phyloP scores from a whole-genome alignment of 2,329 filamentous ascomycete species.

The Coniella vitis region DNA sequence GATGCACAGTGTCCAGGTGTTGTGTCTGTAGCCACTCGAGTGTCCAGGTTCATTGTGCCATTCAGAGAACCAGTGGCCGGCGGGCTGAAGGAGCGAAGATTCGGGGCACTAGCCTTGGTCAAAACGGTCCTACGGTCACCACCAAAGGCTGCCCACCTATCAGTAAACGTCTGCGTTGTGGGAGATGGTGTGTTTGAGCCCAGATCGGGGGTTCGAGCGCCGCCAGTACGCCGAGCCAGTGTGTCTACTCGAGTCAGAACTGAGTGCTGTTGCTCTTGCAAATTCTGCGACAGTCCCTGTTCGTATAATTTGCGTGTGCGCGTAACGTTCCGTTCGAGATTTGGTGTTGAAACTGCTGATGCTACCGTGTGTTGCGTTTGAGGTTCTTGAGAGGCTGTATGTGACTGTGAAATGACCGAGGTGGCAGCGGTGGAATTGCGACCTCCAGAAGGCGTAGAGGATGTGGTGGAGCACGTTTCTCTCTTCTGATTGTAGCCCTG shows the following conservation, averaged over 20 bases:
- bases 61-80: constrained; percentile 32
- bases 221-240: constrained; percentile 52
- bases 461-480: constrained; percentile 81
- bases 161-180: constrained; percentile 33
- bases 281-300: constrained; percentile 69
- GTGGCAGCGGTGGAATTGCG: constrained; percentile 83
- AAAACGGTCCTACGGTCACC: constrained; percentile 38
- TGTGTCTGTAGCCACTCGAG: constrained; percentile 29
- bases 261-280: constrained; percentile 73
- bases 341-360: constrained; percentile 29
- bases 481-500: constrained; percentile 66
- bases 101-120: constrained; percentile 59
- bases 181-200: constrained; percentile 40
- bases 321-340: constrained; percentile 57
- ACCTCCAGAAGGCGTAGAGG: constrained; percentile 57
- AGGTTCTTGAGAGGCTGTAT: constrained; percentile 45
- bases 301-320: constrained; percentile 76
- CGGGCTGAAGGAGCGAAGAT: constrained; percentile 54
- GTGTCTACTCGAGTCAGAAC: constrained; percentile 75
- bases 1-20: constrained; percentile 30
- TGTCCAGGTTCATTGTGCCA: constrained; percentile 27
- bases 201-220: constrained; percentile 45
- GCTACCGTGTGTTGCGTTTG: constrained; percentile 34
- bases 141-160: constrained; percentile 31
- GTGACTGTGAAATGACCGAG: constrained; percentile 70